These are phyloP conservation scores for Pleurotus giganteus DNA, from an alignment of 768 basidiomycete genomes.

Conservation along the genomic window DNA sequence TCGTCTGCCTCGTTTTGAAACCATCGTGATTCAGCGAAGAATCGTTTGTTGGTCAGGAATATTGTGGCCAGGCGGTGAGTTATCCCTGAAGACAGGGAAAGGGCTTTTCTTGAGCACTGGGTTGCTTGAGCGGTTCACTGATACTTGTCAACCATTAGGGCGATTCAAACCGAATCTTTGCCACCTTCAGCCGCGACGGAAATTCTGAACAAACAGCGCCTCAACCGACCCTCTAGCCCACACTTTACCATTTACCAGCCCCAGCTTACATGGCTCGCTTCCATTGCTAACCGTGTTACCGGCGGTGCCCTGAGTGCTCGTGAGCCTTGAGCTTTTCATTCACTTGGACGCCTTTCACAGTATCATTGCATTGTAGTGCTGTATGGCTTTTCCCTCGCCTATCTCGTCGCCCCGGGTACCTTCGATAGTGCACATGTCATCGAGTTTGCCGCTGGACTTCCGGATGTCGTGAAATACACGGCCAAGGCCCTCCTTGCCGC, in stretches of 20 bases:
- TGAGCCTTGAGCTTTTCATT: conserved; percentile 32
- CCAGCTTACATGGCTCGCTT: conserved; percentile 87
- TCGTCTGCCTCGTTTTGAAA: background rate
- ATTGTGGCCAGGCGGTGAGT: conserved; percentile 42
- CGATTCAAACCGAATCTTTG: conserved; percentile 64
- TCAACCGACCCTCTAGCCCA: conserved; percentile 86
- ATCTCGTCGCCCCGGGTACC: conserved; percentile 77
- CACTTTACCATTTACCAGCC: conserved; percentile 98
- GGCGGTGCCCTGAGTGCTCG: conserved; percentile 78
- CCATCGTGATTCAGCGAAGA: conserved; percentile 33
- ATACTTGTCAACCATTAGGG: conserved; percentile 27
- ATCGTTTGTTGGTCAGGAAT: conserved; percentile 38
- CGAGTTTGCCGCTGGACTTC: conserved; percentile 66
- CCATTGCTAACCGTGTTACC: conserved; percentile 85
- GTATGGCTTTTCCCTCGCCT: conserved; percentile 84
- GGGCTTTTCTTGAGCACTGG: background rate
- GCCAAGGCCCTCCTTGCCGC: conserved; percentile 79
- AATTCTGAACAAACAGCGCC: conserved; percentile 86
- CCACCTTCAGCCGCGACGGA: conserved; percentile 53
- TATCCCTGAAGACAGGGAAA: background rate
- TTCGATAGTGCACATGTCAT: conserved; percentile 81
- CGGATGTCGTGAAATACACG: conserved; percentile 71
- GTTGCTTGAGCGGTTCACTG: background rate
- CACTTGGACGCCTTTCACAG: background rate
- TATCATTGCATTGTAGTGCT: conserved; percentile 52